Evolutionary conservation across 73 alveolate genomes (phyloP).

Genomic region (Blepharisma stoltei): DNA sequence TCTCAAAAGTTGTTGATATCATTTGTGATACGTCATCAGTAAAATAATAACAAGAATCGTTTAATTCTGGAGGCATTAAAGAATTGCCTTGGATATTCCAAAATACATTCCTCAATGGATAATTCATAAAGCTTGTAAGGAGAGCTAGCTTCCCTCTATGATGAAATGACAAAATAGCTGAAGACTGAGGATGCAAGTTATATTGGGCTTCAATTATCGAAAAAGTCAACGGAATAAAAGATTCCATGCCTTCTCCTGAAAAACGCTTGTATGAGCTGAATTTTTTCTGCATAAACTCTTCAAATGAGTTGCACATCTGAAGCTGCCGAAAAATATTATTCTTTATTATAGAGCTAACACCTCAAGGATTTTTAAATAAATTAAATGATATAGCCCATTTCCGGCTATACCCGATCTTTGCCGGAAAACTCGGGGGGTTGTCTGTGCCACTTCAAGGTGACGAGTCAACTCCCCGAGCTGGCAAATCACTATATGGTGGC

Average conservation of each 20-base stretch:
- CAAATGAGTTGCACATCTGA: no score
- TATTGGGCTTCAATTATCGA: slow-evolving; percentile 32
- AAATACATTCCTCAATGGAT: slow-evolving; percentile 51
- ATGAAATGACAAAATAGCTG: slow-evolving; percentile 53
- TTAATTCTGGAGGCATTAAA: slow-evolving; percentile 51
- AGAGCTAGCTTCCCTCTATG: slow-evolving; percentile 64
- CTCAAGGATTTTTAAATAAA: no score
- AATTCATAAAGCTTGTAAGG: slow-evolving; percentile 37
- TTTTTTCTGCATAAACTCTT: slow-evolving; percentile 40
- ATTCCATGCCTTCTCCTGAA: slow-evolving; percentile 68
- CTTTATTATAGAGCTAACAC: no score
- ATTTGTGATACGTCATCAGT: slow-evolving; percentile 56
- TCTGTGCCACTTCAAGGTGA: no score
- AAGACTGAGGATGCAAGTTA: not conserved
- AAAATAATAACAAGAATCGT: slow-evolving; percentile 43
- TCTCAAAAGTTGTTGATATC: not conserved
- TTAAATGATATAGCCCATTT: no score
- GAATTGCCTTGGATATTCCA: slow-evolving; percentile 54
- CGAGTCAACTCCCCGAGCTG: no score
- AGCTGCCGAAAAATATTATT: no score
- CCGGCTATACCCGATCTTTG: no score
- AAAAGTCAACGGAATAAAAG: slow-evolving; percentile 22
- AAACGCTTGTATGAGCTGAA: slow-evolving; percentile 57
- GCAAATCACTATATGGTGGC: no score
- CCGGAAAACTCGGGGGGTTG: no score